phyloP scores from a whole-genome alignment of 176 grass and related monocot genomes.

The Avena atlantica region DNA sequence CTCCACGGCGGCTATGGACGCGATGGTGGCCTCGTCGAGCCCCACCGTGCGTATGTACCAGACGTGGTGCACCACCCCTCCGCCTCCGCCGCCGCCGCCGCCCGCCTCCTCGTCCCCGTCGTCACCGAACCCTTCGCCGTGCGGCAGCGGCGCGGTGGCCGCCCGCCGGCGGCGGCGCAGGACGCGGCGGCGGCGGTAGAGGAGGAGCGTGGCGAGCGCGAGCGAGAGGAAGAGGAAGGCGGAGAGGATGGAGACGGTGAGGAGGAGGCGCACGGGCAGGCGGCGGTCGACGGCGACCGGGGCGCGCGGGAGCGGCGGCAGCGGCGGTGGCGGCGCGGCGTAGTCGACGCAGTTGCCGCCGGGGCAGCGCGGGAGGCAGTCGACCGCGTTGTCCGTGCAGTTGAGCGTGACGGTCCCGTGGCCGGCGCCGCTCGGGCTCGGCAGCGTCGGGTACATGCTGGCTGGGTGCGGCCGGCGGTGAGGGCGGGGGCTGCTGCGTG shows the following conservation, averaged over 20 bases:
- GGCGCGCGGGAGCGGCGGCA: conserved; percentile 14
- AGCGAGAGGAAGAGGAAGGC: conserved; percentile 62
- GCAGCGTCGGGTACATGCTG: background rate
- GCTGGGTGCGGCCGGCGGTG: background rate
- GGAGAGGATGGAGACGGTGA: conserved; percentile 52
- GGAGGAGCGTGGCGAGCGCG: conserved; percentile 50
- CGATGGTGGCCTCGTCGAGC: conserved; percentile 79
- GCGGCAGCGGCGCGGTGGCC: background rate
- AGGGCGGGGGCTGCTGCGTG: background rate
- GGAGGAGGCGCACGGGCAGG: conserved; percentile 54
- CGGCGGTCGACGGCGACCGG: background rate
- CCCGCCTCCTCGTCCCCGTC: conserved; percentile 46
- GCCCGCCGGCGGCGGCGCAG: conserved; percentile 36
- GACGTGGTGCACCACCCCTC: conserved; percentile 62
- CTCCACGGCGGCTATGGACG: conserved; percentile 68
- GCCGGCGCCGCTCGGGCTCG: background rate
- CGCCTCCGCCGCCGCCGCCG: conserved; percentile 44
- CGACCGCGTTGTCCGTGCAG: conserved; percentile 31
- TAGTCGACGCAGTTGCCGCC: conserved; percentile 32
- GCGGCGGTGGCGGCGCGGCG: conserved; percentile 30
- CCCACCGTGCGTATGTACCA: conserved; percentile 83
- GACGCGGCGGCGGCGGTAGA: conserved; percentile 58
- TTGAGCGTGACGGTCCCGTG: conserved; percentile 29
- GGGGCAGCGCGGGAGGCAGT: conserved; percentile 44
- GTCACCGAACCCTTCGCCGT: background rate